phyloP scores from a whole-genome alignment of 2,329 filamentous ascomycete species.

The Phialophora verrucosa region DNA sequence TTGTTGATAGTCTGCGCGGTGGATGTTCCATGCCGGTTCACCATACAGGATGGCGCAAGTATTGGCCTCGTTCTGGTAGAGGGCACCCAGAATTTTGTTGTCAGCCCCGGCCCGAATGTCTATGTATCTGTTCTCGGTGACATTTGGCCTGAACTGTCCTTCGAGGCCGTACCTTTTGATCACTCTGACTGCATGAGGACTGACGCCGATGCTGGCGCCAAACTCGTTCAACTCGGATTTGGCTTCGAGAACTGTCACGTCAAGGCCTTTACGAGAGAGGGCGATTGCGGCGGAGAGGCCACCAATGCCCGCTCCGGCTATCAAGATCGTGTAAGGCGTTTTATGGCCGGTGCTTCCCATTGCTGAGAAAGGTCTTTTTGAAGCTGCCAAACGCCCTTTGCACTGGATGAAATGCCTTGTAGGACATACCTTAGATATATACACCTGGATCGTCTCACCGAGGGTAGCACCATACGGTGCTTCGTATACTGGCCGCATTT shows the following conservation, averaged over 20 bases:
- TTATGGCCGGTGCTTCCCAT: slow-evolving; percentile 17
- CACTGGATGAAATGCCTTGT: not conserved
- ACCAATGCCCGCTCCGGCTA: slow-evolving; percentile 31
- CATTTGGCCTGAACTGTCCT: not conserved
- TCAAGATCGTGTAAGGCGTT: slow-evolving; percentile 10
- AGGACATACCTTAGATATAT: not conserved
- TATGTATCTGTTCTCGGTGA: slow-evolving; percentile 15
- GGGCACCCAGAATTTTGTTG: slow-evolving; percentile 3
- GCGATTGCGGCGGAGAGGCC: slow-evolving; percentile 41
- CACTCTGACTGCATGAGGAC: slow-evolving; percentile 13
- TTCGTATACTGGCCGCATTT: not conserved
- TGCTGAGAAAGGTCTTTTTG: not conserved
- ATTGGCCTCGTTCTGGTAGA: slow-evolving; percentile 11
- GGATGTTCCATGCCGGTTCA: slow-evolving; percentile 9
- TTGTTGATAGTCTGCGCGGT: slow-evolving; percentile 17
- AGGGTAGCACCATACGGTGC: not conserved
- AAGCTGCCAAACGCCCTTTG: not conserved
- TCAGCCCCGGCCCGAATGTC: slow-evolving; percentile 9
- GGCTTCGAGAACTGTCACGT: slow-evolving; percentile 40
- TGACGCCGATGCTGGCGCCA: slow-evolving; percentile 31
- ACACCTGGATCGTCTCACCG: not conserved
- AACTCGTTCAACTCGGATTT: slow-evolving; percentile 34
- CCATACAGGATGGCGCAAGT: slow-evolving; percentile 6
- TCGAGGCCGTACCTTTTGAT: slow-evolving; percentile 6
- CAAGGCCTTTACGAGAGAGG: slow-evolving; percentile 34